Evolutionary conservation across 306 rosid genomes (phyloP).

Genomic region (Fragaria iinumae): DNA sequence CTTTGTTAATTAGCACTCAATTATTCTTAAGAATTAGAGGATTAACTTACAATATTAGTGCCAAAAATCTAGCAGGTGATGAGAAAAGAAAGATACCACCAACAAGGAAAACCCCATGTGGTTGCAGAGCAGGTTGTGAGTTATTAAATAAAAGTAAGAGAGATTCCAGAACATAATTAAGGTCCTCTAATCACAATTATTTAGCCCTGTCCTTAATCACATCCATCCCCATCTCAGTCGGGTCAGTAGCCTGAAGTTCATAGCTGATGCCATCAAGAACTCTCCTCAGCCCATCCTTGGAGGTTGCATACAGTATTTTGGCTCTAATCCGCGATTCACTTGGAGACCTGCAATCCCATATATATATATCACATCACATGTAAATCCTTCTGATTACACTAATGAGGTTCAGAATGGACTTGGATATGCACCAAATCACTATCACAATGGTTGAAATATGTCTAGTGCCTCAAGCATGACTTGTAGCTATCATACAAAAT

Average conservation of each 20-base stretch:
- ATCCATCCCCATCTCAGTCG: conserved; percentile 96
- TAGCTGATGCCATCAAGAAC: conserved; percentile 88
- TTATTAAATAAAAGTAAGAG: conserved; percentile 36
- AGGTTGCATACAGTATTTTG: conserved; percentile 91
- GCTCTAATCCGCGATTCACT: conserved; percentile 94
- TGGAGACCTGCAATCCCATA: conserved; percentile 62
- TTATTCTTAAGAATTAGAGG: conserved; percentile 34
- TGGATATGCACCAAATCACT: background rate
- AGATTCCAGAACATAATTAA: conserved; percentile 26
- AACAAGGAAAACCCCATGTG: conserved; percentile 19
- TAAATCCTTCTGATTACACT: background rate
- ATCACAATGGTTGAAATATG: background rate
- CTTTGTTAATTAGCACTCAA: conserved; percentile 35
- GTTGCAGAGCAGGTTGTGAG: conserved; percentile 28
- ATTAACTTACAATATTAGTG: conserved; percentile 31
- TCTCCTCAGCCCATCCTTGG: conserved; percentile 91
- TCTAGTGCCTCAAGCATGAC: background rate
- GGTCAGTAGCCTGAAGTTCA: conserved; percentile 94
- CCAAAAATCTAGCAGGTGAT: conserved; percentile 23
- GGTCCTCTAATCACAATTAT: conserved; percentile 17
- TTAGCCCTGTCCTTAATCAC: conserved; percentile 62
- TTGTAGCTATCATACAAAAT: background rate
- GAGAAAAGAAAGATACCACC: conserved; percentile 18
- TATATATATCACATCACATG: background rate
- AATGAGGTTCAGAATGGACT: background rate